These are phyloP conservation scores for Digitaria exilis DNA, from an alignment of 202 grass and related monocot species.

Conservation along the genomic window DNA sequence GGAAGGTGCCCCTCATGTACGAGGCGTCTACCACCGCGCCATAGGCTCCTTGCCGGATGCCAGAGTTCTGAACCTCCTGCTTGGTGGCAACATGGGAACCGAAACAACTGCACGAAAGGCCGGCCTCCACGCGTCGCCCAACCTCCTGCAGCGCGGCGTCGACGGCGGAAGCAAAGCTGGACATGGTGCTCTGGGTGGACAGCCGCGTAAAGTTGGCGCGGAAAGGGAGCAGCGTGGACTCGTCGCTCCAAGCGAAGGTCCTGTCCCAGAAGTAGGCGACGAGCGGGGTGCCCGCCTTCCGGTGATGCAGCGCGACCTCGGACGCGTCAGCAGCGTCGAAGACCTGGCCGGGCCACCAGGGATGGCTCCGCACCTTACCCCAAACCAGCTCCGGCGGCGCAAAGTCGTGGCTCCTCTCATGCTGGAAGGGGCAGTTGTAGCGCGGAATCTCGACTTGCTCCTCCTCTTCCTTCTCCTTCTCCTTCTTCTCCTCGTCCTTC, in stretches of 20 bases:
- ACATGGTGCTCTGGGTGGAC: constrained; percentile 52
- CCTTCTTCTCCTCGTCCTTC: background rate
- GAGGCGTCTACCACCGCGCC: constrained; percentile 36
- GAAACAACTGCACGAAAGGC: constrained; percentile 63
- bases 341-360: constrained; percentile 88
- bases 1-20: constrained; percentile 57
- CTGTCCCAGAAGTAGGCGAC: constrained; percentile 75
- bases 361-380: constrained; percentile 80
- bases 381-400: constrained; percentile 65
- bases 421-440: constrained; percentile 58
- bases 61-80: constrained; percentile 64
- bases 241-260: constrained; percentile 67
- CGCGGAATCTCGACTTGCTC: background rate
- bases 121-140: constrained; percentile 45
- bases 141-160: constrained; percentile 59
- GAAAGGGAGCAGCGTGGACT: constrained; percentile 66
- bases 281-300: constrained; percentile 37
- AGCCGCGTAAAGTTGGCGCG: constrained; percentile 51
- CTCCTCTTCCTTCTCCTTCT: background rate
- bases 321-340: constrained; percentile 63
- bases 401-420: constrained; percentile 39
- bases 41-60: constrained; percentile 48
- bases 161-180: constrained; percentile 50
- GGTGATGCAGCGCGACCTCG: constrained; percentile 50
- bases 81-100: constrained; percentile 23